phyloP scores from a whole-genome alignment of 2,329 filamentous ascomycete genomes.

The Emmonsiellopsis sp. region DNA sequence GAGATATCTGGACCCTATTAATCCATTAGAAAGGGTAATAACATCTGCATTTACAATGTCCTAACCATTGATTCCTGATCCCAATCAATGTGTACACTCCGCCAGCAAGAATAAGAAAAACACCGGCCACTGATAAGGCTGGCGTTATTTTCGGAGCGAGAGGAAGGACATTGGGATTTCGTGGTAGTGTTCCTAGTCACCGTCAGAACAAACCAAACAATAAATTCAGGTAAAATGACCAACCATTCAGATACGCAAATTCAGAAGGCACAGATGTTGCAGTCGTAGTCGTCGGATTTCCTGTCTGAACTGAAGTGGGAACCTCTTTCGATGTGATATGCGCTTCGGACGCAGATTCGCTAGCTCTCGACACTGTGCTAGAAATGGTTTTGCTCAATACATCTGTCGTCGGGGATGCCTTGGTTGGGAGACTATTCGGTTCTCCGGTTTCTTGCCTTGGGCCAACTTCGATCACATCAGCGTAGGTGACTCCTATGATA shows the following conservation, averaged over 20 bases:
- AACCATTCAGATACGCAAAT: not conserved
- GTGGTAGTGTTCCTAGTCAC: not conserved
- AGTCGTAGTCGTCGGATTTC: not conserved
- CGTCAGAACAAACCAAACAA: not conserved
- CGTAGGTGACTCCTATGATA: not conserved
- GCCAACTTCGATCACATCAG: not conserved
- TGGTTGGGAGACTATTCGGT: not conserved
- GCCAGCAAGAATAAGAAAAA: slow-evolving; percentile 66
- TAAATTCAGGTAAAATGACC: not conserved
- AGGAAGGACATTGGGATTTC: slow-evolving; percentile 45
- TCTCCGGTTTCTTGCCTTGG: not conserved
- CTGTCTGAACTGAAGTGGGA: not conserved
- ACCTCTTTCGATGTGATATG: not conserved
- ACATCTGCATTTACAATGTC: not conserved
- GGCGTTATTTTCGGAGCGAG: slow-evolving; percentile 68
- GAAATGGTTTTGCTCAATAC: not conserved
- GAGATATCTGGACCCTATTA: slow-evolving; percentile 58
- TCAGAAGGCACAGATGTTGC: not conserved
- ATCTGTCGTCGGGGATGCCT: not conserved
- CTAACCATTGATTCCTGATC: slow-evolving; percentile 63
- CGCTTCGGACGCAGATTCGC: not conserved
- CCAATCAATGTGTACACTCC: slow-evolving; percentile 63
- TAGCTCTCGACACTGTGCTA: not conserved
- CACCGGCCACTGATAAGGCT: slow-evolving; percentile 67
- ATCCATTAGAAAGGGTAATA: not conserved